Evolutionary conservation across 108 stramenopile genomes (phyloP), one percentile per base, ranked within the genome.

Genomic region (Pseudonitzschia multiseries): DNA sequence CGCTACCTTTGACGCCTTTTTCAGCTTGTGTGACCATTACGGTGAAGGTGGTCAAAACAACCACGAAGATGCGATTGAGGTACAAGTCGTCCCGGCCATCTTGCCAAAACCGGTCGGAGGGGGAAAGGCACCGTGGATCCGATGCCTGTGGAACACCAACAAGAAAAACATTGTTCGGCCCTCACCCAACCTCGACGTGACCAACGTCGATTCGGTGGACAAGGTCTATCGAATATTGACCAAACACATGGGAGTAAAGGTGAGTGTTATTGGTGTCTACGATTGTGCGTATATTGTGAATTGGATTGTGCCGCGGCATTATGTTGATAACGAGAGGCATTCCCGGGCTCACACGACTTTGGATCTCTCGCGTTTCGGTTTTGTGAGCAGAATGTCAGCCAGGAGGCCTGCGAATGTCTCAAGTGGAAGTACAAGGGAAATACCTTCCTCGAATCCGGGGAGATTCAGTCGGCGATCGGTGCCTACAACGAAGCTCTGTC

Each of bases 201-300:
- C 48, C 24, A 88, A 88, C 75, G 90, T 94, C 5, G 88, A 94
- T 75, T 88, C 89, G 17, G 87, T 94, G 1, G 93, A 91, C 21
- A 94, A 94, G 72, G 89, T 90, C 0, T 91, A 89, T 40, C 85
- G 89, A 13, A 83, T 91, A 27, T 65, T 94, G 36, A 89, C 93
- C 41, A 84, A 83, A 77, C 87, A 94, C 71, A 79, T 94, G 80
- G 78, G 76, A 68, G 44, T 93, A 26, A 46, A 75, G 72, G 86
- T 86, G 74, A 51, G 85, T 72, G 52, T n/a, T n/a, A n/a, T n/a
- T n/a, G 28, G 54, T 56, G 26, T 9, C 48, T 26, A 33, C 21
- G 50, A 56, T 26, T 71, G 31, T 46, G 42, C n/a, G n/a, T n/a
- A n/a, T n/a, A n/a, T n/a, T n/a, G n/a, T n/a, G n/a, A n/a, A n/a